These are phyloP conservation scores for Pachyrhizus erosus DNA, from an alignment of 306 rosid genomes.

Conservation along the genomic window DNA sequence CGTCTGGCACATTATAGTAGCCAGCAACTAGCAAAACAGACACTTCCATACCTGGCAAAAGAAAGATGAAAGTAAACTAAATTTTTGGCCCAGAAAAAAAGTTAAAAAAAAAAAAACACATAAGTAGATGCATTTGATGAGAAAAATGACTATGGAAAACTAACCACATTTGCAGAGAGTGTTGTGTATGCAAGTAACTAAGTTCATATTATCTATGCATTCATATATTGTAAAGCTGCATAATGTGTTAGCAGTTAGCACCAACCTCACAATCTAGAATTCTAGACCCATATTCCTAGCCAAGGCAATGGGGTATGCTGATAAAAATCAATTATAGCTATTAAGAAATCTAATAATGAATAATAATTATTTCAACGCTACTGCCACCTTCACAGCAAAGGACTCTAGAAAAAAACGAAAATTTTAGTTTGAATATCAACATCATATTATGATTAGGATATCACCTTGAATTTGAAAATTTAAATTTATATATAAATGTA, in stretches of 20 bases:
- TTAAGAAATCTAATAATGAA: neutral
- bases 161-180: neutral
- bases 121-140: neutral
- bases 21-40: constrained; percentile 11
- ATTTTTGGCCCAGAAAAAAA: neutral
- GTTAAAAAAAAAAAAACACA: too few relatives aligned
- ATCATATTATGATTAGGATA: neutral
- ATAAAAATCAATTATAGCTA: constrained; percentile 8
- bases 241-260: neutral
- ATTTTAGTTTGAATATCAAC: neutral
- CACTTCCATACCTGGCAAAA: neutral
- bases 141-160: constrained; percentile 7
- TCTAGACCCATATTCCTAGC: constrained; percentile 4
- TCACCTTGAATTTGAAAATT: neutral
- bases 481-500: neutral
- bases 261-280: constrained; percentile 5
- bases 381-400: neutral
- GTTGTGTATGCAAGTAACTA: neutral
- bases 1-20: neutral
- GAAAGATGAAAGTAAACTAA: neutral
- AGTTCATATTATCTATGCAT: neutral
- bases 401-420: neutral
- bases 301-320: neutral
- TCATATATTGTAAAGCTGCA: neutral
- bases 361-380: neutral